Percentiles rank a stretch among this genome's conserved stretches.
These are phyloP conservation scores for Fusarium tjaetaba DNA, from an alignment of 2,329 filamentous ascomycete genomes.

Conservation along the genomic window DNA sequence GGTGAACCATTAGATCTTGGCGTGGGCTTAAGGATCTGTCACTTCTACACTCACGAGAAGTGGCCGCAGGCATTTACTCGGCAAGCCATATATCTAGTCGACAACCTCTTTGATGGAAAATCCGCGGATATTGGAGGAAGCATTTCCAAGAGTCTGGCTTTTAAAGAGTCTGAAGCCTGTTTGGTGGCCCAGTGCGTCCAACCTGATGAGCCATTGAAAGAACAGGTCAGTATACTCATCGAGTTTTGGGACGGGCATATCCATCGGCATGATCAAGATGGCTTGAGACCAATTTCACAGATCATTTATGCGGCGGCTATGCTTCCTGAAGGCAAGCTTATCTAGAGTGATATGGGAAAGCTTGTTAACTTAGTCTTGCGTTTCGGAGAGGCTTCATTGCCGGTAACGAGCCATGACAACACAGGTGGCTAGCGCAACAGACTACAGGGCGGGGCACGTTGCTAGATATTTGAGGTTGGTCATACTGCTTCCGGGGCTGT, in stretches of 20 bases:
- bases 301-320: slow-evolving; percentile 68
- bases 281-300: slow-evolving; percentile 62
- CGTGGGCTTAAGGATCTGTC: slow-evolving; percentile 67
- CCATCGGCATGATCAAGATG: slow-evolving; percentile 47
- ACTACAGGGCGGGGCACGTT: too few species aligned
- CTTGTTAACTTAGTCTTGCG: neutral
- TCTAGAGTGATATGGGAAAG: neutral
- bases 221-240: slow-evolving; percentile 43
- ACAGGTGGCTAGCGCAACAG: neutral
- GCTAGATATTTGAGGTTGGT: too few species aligned
- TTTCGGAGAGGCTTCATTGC: slow-evolving; percentile 16
- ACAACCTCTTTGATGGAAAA: slow-evolving; percentile 32
- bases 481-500: neutral
- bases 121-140: slow-evolving; percentile 38
- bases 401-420: neutral
- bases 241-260: slow-evolving; percentile 50
- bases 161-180: slow-evolving; percentile 64
- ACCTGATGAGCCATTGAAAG: slow-evolving; percentile 46
- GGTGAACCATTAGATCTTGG: slow-evolving; percentile 65
- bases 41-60: slow-evolving; percentile 59
- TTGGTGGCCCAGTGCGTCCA: slow-evolving; percentile 57
- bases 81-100: slow-evolving; percentile 43
- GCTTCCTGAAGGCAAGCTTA: slow-evolving; percentile 62
- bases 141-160: slow-evolving; percentile 54
- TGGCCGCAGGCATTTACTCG: slow-evolving; percentile 57